Percentiles rank a stretch among this genome's conserved stretches.
Evolutionary conservation across 2,329 filamentous ascomycete genomes (phyloP).

Genomic region (Colletotrichum eleusines): DNA sequence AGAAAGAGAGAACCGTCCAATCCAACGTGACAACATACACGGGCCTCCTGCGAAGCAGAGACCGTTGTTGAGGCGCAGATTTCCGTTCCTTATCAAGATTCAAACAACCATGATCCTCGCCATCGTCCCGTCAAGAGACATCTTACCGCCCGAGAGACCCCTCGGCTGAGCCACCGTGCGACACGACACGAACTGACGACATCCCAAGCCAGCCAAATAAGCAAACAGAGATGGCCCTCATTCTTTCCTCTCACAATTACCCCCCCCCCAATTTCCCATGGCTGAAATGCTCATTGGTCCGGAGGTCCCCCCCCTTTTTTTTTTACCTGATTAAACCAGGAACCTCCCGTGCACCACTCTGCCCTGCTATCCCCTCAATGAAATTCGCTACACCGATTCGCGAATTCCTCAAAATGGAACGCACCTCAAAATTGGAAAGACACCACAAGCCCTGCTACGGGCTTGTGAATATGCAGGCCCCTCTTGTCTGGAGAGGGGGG

Average conservation of each 20-base stretch:
- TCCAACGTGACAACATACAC: background rate
- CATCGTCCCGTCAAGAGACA: background rate
- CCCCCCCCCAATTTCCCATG: background rate
- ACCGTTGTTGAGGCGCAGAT: background rate
- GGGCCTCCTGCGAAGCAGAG: background rate
- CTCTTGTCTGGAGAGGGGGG: background rate
- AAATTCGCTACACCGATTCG: slow-evolving; percentile 22
- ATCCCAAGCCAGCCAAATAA: background rate
- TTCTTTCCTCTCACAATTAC: background rate
- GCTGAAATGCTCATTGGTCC: background rate
- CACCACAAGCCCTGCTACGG: background rate
- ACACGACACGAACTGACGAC: background rate
- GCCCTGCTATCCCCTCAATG: background rate
- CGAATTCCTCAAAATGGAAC: slow-evolving; percentile 9
- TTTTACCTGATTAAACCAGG: background rate
- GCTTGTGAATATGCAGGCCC: slow-evolving; percentile 5
- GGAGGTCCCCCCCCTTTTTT: background rate
- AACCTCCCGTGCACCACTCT: background rate
- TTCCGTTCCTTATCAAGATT: background rate
- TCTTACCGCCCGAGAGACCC: no score
- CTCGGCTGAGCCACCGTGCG: background rate
- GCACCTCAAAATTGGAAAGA: slow-evolving; percentile 11
- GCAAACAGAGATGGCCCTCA: background rate
- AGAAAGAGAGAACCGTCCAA: background rate
- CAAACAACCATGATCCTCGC: background rate